Conservation (phyloP, 208 protist genomes). For the Leishmania tarentolae region DNA sequence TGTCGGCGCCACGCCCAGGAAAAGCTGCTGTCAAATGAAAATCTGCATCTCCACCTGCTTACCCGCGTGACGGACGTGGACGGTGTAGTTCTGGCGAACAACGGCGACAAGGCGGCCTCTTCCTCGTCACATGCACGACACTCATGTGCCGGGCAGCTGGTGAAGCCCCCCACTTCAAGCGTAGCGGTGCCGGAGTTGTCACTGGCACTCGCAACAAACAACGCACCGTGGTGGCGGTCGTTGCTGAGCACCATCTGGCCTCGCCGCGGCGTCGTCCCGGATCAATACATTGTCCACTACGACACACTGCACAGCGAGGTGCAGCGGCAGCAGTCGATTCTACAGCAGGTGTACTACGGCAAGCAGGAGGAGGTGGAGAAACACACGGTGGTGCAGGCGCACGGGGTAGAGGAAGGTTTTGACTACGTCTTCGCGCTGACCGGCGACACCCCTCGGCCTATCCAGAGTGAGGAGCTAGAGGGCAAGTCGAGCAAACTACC, state of each 20-base stretch:
- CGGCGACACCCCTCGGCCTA: conserved; percentile 71
- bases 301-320: conserved; percentile 53
- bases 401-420: conserved; percentile 46
- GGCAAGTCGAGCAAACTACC: conserved; percentile 7
- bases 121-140: background rate
- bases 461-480: conserved; percentile 36
- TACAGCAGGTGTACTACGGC: conserved; percentile 79
- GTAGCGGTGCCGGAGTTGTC: background rate
- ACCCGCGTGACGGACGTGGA: conserved; percentile 61
- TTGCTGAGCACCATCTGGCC: conserved; percentile 19
- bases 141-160: background rate
- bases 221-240: conserved; percentile 23
- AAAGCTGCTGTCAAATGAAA: conserved; percentile 48
- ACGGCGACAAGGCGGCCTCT: background rate
- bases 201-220: background rate
- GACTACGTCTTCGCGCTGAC: conserved; percentile 85
- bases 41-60: conserved; percentile 58
- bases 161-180: conserved; percentile 12
- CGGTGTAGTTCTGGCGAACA: background rate
- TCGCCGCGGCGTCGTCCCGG: conserved; percentile 27
- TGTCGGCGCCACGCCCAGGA: conserved; percentile 64
- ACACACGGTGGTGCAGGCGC: conserved; percentile 34
- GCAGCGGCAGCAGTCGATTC: conserved; percentile 62
- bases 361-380: conserved; percentile 37
- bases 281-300: conserved; percentile 48